phyloP scores from a whole-genome alignment of 768 basidiomycete species.

The Termitomyces sp. region DNA sequence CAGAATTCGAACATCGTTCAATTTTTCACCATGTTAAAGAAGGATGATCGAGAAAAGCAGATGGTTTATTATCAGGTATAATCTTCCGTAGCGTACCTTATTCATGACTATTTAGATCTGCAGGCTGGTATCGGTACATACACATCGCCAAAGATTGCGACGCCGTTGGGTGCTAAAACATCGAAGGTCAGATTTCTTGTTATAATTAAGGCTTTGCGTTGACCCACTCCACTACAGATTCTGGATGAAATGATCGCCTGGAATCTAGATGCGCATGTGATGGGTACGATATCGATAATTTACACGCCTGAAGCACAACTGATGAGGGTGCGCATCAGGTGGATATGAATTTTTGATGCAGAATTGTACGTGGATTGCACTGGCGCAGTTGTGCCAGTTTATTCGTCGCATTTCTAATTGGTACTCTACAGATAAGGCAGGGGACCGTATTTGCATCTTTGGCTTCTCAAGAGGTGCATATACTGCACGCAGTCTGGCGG shows the following conservation, averaged over 20 bases:
- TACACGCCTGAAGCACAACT: background rate
- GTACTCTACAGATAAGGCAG: constrained; percentile 17
- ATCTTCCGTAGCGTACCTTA: background rate
- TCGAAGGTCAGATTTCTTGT: constrained; percentile 30
- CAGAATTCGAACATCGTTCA: constrained; percentile 52
- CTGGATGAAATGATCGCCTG: constrained; percentile 45
- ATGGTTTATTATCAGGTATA: constrained; percentile 55
- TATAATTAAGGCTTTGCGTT: background rate
- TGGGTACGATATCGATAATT: constrained; percentile 26
- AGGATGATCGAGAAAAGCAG: constrained; percentile 45
- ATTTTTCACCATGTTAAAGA: constrained; percentile 48
- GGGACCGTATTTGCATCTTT: constrained; percentile 60
- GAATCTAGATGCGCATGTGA: constrained; percentile 52
- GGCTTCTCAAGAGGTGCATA: constrained; percentile 67
- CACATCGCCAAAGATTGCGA: constrained; percentile 39
- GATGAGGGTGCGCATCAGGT: constrained; percentile 22
- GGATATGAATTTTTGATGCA: constrained; percentile 63
- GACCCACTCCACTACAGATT: constrained; percentile 18
- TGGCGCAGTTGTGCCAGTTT: background rate
- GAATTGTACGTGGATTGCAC: constrained; percentile 35
- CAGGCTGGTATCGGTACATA: constrained; percentile 58
- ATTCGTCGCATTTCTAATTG: background rate
- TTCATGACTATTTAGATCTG: background rate
- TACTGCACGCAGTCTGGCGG: constrained; percentile 49
- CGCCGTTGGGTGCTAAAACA: constrained; percentile 39